Conservation (phyloP, 2,329 filamentous ascomycete species). For the Paraphaeosphaeria minitans region DNA sequence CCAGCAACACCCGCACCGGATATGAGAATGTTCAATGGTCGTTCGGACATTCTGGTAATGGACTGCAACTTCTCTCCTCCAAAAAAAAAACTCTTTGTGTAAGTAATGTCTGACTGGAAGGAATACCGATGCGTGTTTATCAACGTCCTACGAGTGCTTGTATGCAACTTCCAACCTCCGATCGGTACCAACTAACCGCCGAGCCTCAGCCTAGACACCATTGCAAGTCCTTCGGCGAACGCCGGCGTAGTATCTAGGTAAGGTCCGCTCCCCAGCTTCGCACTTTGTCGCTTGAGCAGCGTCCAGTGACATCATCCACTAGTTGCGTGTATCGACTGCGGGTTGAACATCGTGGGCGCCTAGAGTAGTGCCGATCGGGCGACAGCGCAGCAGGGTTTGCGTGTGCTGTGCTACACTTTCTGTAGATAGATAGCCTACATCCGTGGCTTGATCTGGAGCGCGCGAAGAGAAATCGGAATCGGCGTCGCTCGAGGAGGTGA, state of each 20-base stretch:
- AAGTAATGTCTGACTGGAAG: neutral
- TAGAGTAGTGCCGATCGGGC: neutral
- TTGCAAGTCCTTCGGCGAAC: neutral
- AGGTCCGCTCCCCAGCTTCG: neutral
- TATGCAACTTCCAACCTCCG: neutral
- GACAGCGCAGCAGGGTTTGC: too few species aligned
- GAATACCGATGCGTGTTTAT: neutral
- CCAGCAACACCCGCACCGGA: constrained; percentile 49
- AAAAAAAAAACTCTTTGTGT: neutral
- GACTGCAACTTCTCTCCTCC: neutral
- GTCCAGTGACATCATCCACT: neutral
- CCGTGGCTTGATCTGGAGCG: neutral
- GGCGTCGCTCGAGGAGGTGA: neutral
- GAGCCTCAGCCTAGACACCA: neutral
- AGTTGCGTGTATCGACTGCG: neutral
- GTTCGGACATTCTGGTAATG: constrained; percentile 6
- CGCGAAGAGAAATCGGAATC: constrained; percentile 2
- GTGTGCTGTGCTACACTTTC: too few species aligned
- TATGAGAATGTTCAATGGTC: constrained; percentile 40
- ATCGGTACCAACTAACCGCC: neutral
- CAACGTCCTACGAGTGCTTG: neutral
- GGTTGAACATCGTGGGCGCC: neutral
- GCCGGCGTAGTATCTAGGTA: neutral
- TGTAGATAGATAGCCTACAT: too few species aligned
- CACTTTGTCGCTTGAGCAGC: neutral